Percentiles rank a stretch among this genome's conserved stretches.
phyloP scores from a whole-genome alignment of 345 rosid species.

The Mercurialis annua region DNA sequence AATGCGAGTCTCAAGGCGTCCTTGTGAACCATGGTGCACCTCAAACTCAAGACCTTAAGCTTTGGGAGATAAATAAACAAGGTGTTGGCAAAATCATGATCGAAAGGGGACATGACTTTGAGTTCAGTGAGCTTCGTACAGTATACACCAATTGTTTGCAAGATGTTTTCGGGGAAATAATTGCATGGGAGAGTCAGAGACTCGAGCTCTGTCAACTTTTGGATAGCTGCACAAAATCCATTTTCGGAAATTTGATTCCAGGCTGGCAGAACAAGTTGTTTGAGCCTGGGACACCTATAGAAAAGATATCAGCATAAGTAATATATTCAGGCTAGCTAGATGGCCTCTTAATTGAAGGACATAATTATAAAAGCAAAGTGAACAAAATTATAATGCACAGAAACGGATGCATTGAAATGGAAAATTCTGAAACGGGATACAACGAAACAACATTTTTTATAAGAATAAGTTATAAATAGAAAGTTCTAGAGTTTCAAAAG shows the following conservation, averaged over 20 bases:
- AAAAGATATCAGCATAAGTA: background rate
- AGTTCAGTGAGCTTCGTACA: conserved; percentile 10
- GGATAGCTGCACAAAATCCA: conserved; percentile 5
- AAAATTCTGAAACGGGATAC: no score
- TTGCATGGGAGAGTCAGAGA: conserved; percentile 15
- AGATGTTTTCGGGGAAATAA: background rate
- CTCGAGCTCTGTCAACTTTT: conserved; percentile 7
- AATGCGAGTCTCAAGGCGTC: conserved; percentile 10
- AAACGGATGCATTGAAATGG: no score
- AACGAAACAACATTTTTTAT: no score
- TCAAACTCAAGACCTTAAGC: conserved; percentile 19
- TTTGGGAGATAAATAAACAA: conserved; percentile 1
- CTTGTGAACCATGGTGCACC: background rate
- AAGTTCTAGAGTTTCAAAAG: no score
- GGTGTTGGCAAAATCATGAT: conserved; percentile 13
- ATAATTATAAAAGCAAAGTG: background rate
- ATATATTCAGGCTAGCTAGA: background rate
- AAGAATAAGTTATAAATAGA: no score
- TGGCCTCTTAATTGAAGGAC: background rate
- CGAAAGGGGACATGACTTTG: conserved; percentile 12
- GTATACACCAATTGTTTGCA: conserved; percentile 11
- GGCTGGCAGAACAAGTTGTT: conserved; percentile 15
- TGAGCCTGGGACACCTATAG: conserved; percentile 15
- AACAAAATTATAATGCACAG: background rate
- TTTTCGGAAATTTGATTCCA: conserved; percentile 15